phyloP scores from a whole-genome alignment of 1,284 basidiomycete genomes.

The Austroboletus niveus region DNA sequence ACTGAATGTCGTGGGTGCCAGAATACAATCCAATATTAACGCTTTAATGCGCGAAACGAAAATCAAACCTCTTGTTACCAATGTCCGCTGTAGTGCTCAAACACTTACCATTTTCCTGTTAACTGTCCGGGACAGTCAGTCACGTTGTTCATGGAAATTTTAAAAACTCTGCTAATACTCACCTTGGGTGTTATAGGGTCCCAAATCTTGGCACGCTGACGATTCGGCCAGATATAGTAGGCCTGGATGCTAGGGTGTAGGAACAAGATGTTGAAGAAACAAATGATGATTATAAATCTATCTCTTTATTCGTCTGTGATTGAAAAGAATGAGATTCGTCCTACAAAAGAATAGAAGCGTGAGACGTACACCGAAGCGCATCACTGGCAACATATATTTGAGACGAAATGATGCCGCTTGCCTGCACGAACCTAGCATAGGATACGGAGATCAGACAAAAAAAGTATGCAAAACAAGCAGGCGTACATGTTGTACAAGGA shows the following conservation, averaged over 20 bases:
- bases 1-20: too few species aligned
- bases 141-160: too few species aligned
- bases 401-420: conserved; percentile 42
- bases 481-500: too few species aligned
- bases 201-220: conserved; percentile 47
- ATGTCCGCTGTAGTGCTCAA: conserved; percentile 40
- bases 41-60: conserved; percentile 36
- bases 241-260: conserved; percentile 51
- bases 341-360: not conserved
- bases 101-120: conserved; percentile 47
- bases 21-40: not conserved
- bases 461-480: too few species aligned
- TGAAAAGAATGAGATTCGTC: not conserved
- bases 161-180: conserved; percentile 1
- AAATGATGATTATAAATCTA: conserved; percentile 44
- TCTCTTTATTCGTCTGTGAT: conserved; percentile 49
- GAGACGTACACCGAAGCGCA: conserved; percentile 42
- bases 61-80: conserved; percentile 37
- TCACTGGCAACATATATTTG: conserved; percentile 49
- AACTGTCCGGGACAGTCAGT: conserved; percentile 40
- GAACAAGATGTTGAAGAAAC: conserved; percentile 43
- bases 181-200: conserved; percentile 49
- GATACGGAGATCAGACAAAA: not conserved
- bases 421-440: conserved; percentile 43
- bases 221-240: conserved; percentile 52